Evolutionary conservation across 441 rosid genomes (phyloP).

Genomic region (Populus tomentosa): DNA sequence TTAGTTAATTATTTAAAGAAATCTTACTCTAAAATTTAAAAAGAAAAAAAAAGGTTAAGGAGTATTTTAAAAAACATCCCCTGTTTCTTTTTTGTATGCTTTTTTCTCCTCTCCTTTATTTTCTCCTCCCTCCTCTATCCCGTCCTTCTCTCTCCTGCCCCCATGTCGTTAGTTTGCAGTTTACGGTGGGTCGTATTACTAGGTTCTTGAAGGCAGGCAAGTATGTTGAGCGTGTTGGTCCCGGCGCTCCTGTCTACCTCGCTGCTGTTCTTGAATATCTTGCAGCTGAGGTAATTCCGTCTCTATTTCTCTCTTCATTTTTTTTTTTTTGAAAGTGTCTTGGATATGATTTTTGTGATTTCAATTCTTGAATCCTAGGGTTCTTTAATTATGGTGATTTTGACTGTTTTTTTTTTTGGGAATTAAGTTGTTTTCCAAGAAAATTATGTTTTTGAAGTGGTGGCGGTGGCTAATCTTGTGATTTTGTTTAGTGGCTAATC

Average conservation of each 20-base stretch:
- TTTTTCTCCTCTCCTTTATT: background rate
- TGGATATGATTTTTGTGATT: background rate
- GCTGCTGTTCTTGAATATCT: conserved; percentile 91
- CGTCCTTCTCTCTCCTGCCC: background rate
- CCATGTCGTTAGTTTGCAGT: conserved; percentile 65
- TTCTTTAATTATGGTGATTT: conserved; percentile 6
- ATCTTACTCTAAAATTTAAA: background rate
- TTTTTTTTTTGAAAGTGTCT: background rate
- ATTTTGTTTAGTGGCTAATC: background rate
- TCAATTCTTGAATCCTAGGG: conserved; percentile 20
- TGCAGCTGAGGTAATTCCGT: conserved; percentile 70
- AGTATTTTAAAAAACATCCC: background rate
- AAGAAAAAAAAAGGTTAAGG: too few relatives aligned
- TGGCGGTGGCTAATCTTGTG: background rate
- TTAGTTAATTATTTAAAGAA: too few relatives aligned
- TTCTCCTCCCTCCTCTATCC: background rate
- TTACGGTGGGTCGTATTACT: conserved; percentile 90
- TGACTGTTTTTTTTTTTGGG: background rate
- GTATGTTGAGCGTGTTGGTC: conserved; percentile 93
- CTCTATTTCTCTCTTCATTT: background rate
- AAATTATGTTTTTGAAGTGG: background rate
- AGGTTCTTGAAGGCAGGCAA: conserved; percentile 92
- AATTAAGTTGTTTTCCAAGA: background rate
- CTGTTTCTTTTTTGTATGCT: background rate
- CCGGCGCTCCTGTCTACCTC: conserved; percentile 92